Conservation (phyloP, 2,329 filamentous ascomycete genomes). For the Didymella sp. region DNA sequence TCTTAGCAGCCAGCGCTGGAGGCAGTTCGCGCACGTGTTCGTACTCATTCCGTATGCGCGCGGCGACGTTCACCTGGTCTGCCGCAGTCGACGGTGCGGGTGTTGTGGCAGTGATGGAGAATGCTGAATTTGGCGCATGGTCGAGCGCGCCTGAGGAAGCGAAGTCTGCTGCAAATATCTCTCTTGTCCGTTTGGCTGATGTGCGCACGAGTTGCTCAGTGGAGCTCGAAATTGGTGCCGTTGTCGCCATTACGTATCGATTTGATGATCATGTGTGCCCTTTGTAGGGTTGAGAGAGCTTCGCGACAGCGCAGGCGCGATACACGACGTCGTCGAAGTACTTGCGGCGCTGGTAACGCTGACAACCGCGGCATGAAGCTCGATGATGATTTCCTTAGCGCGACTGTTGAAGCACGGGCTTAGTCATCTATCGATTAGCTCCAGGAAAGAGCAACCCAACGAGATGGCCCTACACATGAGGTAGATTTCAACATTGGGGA, state of each 20-base stretch:
- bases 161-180: conserved; percentile 62
- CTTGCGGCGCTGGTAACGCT: background rate
- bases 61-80: conserved; percentile 58
- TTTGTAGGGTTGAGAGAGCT: background rate
- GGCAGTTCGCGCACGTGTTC: conserved; percentile 78
- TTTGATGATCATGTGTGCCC: background rate
- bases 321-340: background rate
- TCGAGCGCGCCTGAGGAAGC: conserved; percentile 53
- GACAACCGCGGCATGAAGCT: conserved; percentile 10
- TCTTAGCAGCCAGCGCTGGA: conserved; percentile 77
- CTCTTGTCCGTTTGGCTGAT: conserved; percentile 62
- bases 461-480: background rate
- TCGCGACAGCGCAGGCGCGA: background rate
- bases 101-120: conserved; percentile 54
- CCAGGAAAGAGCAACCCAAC: background rate
- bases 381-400: conserved; percentile 24
- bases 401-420: conserved; percentile 1
- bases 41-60: conserved; percentile 76
- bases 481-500: conserved; percentile 2
- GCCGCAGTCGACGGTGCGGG: conserved; percentile 54
- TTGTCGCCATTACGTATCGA: conserved; percentile 27
- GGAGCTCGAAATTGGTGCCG: conserved; percentile 28
- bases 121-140: conserved; percentile 49
- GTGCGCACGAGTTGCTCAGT: conserved; percentile 46
- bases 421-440: conserved; percentile 17